Evolutionary conservation across 2,329 filamentous ascomycete genomes (phyloP), one percentile per base, ranked within the genome.

Genomic region (Fusarium sp.): DNA sequence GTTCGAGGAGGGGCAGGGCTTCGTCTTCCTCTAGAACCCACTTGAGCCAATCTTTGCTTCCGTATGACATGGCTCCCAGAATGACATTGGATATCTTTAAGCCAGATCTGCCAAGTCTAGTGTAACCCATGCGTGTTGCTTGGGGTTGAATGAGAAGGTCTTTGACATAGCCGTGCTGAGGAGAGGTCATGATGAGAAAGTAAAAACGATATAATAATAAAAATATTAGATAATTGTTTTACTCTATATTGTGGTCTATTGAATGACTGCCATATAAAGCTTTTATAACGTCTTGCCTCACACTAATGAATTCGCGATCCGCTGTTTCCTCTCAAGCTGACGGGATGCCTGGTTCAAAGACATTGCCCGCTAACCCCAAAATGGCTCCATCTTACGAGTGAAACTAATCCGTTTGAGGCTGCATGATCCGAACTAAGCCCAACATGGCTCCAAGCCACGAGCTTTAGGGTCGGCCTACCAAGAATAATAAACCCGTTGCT

Each of bases 161-260:
- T 39, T 39, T 38, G 7, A 54, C 50, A n/a, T 39, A 54, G 2
- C 33, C 50, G 35, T 54, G 50, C 7, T 54, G 50, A 16, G 24
- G n/a, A 7, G 50, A 54, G 5, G 50, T 3, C 50, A 54, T 54
- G 33, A 14, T 54, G 24, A 20, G 8, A 6, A 4, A 12, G n/a
- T 18, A 5, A 44, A 8, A 24, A 16, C 7, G 41, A 26, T 1
- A 7, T 4, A 1, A 0, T 26, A 11, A 24, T 16, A 24, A 5
- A 10, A 1, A 18, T 16, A 26, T 4, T 18, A 15, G 3, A 14
- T 0, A 13, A 4, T 10, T 10, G 5, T 11, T 45, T 11, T 7
- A 4, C 0, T 45, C 3, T 4, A 20, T 12, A 1, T 28, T 22
- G 0, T 0, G 0, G 2, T 14, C 6, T 47, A 5, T 6, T 47